phyloP scores from a whole-genome alignment of 768 basidiomycete species.

The Leucogyrophana mollusca region DNA sequence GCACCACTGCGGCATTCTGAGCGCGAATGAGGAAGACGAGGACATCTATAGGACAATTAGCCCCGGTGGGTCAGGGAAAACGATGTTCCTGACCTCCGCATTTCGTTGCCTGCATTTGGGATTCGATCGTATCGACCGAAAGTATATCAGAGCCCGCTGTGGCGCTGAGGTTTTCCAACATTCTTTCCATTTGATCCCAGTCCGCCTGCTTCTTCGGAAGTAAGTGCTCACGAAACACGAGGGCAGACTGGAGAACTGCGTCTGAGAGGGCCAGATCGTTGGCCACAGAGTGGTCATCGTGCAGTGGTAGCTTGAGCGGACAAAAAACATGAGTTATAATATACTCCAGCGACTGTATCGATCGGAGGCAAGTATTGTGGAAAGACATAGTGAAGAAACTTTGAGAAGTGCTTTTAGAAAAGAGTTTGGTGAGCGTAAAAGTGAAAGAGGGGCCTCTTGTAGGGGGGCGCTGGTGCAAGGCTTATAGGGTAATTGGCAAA shows the following conservation, averaged over 20 bases:
- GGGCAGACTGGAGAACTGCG: constrained; percentile 5
- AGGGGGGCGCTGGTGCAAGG: too few species aligned
- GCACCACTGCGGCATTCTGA: constrained; percentile 42
- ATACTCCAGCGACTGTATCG: constrained; percentile 2
- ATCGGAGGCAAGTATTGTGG: too few species aligned
- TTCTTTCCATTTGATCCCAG: constrained; percentile 5
- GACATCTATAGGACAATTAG: constrained; percentile 30
- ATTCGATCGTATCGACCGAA: too few species aligned
- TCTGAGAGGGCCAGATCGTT: constrained; percentile 2
- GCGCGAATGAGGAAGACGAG: constrained; percentile 34
- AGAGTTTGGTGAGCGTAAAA: too few species aligned
- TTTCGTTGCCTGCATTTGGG: too few species aligned
- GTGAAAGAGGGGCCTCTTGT: too few species aligned
- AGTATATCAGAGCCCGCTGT: neutral
- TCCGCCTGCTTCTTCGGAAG: neutral
- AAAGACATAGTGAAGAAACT: too few species aligned
- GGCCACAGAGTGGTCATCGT: constrained; percentile 1
- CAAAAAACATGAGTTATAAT: constrained; percentile 11
- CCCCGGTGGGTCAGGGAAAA: neutral
- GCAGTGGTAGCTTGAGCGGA: constrained; percentile 1
- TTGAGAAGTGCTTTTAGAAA: too few species aligned
- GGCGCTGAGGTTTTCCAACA: constrained; percentile 5
- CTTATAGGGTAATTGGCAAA: too few species aligned
- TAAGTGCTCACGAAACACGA: neutral
- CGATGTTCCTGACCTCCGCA: neutral